Conservation (phyloP, 2,329 filamentous ascomycete genomes). For the Arthrobotrys sinensis region DNA sequence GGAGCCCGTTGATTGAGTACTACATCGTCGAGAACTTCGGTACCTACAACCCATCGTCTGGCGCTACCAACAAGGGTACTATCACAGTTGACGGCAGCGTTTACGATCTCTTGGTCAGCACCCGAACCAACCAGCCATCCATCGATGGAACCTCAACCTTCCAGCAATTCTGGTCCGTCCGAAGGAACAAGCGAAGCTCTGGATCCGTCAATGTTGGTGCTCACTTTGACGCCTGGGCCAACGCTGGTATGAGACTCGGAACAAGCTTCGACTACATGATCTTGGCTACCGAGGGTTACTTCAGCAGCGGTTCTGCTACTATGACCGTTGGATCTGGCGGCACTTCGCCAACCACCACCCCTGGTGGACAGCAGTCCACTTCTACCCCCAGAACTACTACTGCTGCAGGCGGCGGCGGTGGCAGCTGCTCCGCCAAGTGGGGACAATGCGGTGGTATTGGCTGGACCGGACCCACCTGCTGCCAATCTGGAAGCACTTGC, state of each 20-base stretch:
- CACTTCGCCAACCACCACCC: constrained; percentile 34
- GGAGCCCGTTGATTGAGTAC: constrained; percentile 68
- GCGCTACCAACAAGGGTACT: constrained; percentile 66
- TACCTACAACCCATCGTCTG: constrained; percentile 66
- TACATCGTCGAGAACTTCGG: constrained; percentile 69
- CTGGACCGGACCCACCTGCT: constrained; percentile 66
- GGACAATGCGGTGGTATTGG: constrained; percentile 67
- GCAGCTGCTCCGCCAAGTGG: constrained; percentile 65
- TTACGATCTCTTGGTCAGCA: constrained; percentile 68
- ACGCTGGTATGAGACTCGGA: constrained; percentile 71
- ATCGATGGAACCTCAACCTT: constrained; percentile 72
- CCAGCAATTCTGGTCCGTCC: constrained; percentile 73
- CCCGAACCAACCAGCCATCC: constrained; percentile 69
- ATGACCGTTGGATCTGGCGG: constrained; percentile 68
- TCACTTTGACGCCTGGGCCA: constrained; percentile 73
- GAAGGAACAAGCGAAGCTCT: constrained; percentile 70
- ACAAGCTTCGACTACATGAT: constrained; percentile 72
- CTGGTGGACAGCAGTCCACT: constrained; percentile 11
- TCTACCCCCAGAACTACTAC: constrained; percentile 21
- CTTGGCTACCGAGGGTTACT: constrained; percentile 73
- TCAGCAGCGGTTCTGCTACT: constrained; percentile 70
- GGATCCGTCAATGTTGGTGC: constrained; percentile 71
- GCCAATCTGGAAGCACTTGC: constrained; percentile 66
- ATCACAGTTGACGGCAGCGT: constrained; percentile 67
- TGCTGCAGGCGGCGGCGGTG: neutral